These are phyloP conservation scores for Fusarium xylarioides DNA, from an alignment of 2,329 filamentous ascomycete species.

Conservation along the genomic window DNA sequence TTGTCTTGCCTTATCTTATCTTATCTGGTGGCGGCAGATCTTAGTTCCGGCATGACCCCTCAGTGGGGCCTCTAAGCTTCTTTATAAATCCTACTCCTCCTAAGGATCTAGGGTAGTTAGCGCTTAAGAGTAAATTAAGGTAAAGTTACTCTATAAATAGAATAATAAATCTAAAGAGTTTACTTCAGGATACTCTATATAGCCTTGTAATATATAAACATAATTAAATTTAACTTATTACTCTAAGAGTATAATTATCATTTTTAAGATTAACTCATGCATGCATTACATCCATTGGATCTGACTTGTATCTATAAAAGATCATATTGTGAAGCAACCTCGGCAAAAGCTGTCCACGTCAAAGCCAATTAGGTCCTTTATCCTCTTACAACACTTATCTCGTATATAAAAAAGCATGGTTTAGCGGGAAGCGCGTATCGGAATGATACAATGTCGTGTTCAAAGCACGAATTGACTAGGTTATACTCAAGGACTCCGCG, in stretches of 20 bases:
- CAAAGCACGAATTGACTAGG: not conserved
- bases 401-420: accelerated
- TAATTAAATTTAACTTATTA: no score
- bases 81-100: no score
- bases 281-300: no score
- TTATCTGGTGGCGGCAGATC: not conserved
- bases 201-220: no score
- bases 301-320: no score
- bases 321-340: no score
- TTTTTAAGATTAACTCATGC: no score
- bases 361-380: not conserved
- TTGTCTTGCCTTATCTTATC: not conserved
- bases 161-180: not conserved
- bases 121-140: accelerated
- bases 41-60: not conserved
- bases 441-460: not conserved
- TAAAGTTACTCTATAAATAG: not conserved
- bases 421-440: not conserved
- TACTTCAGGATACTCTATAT: no score
- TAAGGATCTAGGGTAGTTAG: not conserved
- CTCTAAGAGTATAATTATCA: no score
- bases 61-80: not conserved
- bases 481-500: accelerated
- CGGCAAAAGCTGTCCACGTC: no score
- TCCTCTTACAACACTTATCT: accelerated